Percentiles rank a stretch among this genome's conserved stretches.
Evolutionary conservation across 371 early-diverging fungal species (phyloP).

Genomic region (Syncephalastrum sp.): DNA sequence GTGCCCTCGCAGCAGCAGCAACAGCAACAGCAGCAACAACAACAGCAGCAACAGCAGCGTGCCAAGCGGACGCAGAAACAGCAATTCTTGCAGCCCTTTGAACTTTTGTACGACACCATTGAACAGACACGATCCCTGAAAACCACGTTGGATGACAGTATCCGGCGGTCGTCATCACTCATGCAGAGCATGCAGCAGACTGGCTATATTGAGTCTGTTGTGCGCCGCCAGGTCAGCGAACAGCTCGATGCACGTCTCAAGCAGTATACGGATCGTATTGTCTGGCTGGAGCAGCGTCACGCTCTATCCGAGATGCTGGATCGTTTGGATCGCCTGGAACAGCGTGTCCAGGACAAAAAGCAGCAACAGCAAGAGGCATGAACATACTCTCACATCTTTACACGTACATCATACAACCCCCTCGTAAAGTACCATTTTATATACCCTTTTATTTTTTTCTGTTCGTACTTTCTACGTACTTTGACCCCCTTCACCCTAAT

Average conservation of each 20-base stretch:
- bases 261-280: constrained; percentile 26
- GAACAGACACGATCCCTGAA: constrained; percentile 59
- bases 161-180: constrained; percentile 69
- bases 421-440: neutral
- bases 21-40: constrained; percentile 22
- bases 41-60: constrained; percentile 10
- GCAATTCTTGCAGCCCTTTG: constrained; percentile 56
- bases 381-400: constrained; percentile 11
- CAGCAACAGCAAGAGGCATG: constrained; percentile 23
- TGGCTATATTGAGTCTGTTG: constrained; percentile 74
- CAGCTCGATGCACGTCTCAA: constrained; percentile 9
- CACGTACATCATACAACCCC: constrained; percentile 12
- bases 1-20: constrained; percentile 44
- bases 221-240: constrained; percentile 73
- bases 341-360: neutral
- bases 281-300: constrained; percentile 22
- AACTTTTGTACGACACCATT: constrained; percentile 60
- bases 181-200: constrained; percentile 77
- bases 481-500: constrained; percentile 6
- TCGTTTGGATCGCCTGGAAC: constrained; percentile 36
- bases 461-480: constrained; percentile 5
- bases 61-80: constrained; percentile 9
- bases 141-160: constrained; percentile 70
- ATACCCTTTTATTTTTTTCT: constrained; percentile 4
- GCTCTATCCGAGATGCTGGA: constrained; percentile 28